phyloP scores from a whole-genome alignment of 2,329 filamentous ascomycete species.

The Trichophyton simii region DNA sequence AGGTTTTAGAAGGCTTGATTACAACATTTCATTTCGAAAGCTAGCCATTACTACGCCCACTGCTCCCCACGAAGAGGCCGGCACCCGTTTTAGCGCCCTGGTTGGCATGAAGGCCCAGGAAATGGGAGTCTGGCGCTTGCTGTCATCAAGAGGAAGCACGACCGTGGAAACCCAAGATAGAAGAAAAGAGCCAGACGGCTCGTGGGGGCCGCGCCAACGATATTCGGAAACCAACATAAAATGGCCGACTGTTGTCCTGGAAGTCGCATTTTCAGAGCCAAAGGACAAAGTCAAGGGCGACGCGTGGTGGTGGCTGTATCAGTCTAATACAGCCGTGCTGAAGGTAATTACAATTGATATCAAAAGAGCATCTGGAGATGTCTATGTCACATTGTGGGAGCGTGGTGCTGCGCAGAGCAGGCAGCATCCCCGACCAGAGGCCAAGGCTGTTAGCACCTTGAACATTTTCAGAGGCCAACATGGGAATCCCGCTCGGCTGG shows the following conservation, averaged over 20 bases:
- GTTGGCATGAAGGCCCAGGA: not conserved
- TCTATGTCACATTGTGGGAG: slow-evolving; percentile 7
- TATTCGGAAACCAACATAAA: not conserved
- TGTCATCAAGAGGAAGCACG: not conserved
- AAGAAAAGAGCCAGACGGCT: not conserved
- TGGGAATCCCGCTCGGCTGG: not conserved
- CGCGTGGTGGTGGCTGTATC: slow-evolving; percentile 6
- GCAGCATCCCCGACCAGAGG: slow-evolving; percentile 6
- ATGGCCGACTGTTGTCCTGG: slow-evolving; percentile 6
- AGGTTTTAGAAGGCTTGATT: not conserved
- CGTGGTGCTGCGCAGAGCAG: not conserved
- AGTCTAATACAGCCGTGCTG: not conserved
- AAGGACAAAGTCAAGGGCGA: slow-evolving; percentile 1
- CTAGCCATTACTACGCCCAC: not conserved
- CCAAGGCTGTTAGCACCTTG: slow-evolving; percentile 3
- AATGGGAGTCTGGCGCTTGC: not conserved
- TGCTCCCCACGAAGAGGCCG: not conserved
- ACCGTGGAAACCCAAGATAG: not conserved
- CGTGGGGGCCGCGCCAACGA: not conserved
- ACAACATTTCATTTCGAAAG: not conserved
- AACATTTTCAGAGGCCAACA: not conserved
- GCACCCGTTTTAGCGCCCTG: not conserved
- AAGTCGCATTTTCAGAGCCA: slow-evolving; percentile 5
- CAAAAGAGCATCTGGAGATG: slow-evolving; percentile 1
- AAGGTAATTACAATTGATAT: slow-evolving; percentile 8